These are phyloP conservation scores for Haplographium delicatum DNA, from an alignment of 495 filamentous ascomycete genomes.

Conservation along the genomic window DNA sequence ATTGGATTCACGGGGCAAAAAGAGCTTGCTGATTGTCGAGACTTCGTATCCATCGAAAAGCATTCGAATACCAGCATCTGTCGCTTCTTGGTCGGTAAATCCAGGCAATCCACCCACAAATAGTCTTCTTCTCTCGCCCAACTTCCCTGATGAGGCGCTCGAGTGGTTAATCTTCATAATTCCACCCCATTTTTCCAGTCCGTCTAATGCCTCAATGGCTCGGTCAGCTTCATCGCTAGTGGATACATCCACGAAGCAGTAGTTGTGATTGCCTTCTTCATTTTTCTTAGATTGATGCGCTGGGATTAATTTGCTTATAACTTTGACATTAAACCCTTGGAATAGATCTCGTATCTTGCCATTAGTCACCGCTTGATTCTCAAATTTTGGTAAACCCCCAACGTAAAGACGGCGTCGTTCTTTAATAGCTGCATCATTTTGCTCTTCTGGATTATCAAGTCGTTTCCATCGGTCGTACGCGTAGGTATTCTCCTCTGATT, in stretches of 20 bases:
- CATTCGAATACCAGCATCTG: conserved; percentile 46
- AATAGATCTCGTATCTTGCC: conserved; percentile 54
- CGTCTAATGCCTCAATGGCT: conserved; percentile 8
- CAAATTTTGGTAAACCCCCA: conserved; percentile 55
- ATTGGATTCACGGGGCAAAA: conserved; percentile 50
- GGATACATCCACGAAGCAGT: conserved; percentile 62
- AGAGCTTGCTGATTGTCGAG: conserved; percentile 52
- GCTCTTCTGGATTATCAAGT: conserved; percentile 12
- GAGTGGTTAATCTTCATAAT: conserved; percentile 11
- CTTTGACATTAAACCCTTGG: conserved; percentile 49
- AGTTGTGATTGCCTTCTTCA: conserved; percentile 55
- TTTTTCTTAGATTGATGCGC: conserved; percentile 48
- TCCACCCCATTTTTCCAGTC: conserved; percentile 9
- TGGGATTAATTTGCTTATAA: conserved; percentile 59
- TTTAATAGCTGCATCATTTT: conserved; percentile 28
- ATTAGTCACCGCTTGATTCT: conserved; percentile 48
- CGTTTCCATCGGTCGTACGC: conserved; percentile 24
- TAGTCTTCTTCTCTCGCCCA: conserved; percentile 44
- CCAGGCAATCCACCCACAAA: conserved; percentile 59
- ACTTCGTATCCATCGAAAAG: conserved; percentile 55
- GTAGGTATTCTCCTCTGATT: not conserved
- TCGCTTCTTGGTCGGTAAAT: conserved; percentile 52
- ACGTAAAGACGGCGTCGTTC: conserved; percentile 56
- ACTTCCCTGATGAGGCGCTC: conserved; percentile 4
- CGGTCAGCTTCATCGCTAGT: conserved; percentile 47